Conservation (phyloP, 371 early-diverging fungal genomes). For the Zychaea mexicana region DNA sequence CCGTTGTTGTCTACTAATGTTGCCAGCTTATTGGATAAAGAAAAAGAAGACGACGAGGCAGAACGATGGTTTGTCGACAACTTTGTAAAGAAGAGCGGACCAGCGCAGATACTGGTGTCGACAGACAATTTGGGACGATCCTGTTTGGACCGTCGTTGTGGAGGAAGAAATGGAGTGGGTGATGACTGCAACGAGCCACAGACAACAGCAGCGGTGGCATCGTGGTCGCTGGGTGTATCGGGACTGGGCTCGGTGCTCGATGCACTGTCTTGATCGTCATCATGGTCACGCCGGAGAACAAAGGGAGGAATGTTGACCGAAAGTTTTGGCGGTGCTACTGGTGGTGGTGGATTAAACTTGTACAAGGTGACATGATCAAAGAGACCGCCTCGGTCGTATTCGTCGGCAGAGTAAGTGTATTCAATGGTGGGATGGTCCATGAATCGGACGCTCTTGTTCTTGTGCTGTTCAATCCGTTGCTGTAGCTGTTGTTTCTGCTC, state of each 20-base stretch:
- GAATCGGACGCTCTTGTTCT: conserved; percentile 16
- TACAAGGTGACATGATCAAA: conserved; percentile 7
- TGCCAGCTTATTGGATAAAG: no score
- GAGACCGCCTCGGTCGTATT: conserved; percentile 19
- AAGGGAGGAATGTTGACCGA: conserved; percentile 17
- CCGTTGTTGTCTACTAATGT: no score
- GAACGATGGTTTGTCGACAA: conserved; percentile 17
- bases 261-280: conserved; percentile 9
- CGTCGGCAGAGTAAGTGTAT: conserved; percentile 18
- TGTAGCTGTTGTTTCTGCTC: neutral
- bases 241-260: conserved; percentile 10
- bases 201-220: no score
- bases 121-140: conserved; percentile 17
- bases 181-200: neutral
- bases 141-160: neutral
- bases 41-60: neutral
- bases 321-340: conserved; percentile 5
- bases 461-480: neutral
- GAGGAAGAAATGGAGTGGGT: neutral
- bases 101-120: conserved; percentile 22
- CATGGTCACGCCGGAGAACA: neutral
- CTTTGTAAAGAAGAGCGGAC: conserved; percentile 24
- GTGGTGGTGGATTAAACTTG: conserved; percentile 12
- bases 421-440: neutral
- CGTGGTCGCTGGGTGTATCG: conserved; percentile 10